These are phyloP conservation scores for Ilex asprella DNA, from an alignment of 257 asterid genomes.

Conservation along the genomic window DNA sequence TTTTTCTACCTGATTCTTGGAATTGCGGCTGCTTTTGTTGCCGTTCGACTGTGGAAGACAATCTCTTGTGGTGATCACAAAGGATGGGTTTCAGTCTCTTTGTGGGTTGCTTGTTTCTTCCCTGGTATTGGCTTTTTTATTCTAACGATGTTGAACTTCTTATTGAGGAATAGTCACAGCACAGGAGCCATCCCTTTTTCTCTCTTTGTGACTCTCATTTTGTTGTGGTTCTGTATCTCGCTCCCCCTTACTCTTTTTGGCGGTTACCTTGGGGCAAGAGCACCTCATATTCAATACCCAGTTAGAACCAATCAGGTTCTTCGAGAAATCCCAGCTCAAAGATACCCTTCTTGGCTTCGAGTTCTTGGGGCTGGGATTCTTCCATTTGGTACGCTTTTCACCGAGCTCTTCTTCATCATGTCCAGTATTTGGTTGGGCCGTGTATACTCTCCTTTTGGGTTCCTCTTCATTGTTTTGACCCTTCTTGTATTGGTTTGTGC, in stretches of 20 bases:
- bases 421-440: conserved; percentile 93
- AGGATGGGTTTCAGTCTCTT: conserved; percentile 83
- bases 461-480: conserved; percentile 56
- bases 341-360: conserved; percentile 81
- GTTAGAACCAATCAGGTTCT: conserved; percentile 80
- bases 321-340: conserved; percentile 80
- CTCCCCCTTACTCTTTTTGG: conserved; percentile 80
- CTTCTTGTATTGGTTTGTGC: conserved; percentile 79
- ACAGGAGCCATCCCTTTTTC: conserved; percentile 88
- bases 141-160: conserved; percentile 58
- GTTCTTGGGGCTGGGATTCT: conserved; percentile 94
- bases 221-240: conserved; percentile 84
- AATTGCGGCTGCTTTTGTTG: conserved; percentile 73
- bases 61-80: conserved; percentile 54
- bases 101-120: conserved; percentile 84
- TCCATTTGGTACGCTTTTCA: conserved; percentile 91
- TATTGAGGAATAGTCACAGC: conserved; percentile 87
- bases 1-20: conserved; percentile 83
- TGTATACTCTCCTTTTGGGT: conserved; percentile 78
- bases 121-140: conserved; percentile 70
- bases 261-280: conserved; percentile 70
- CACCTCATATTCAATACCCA: conserved; percentile 74
- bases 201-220: conserved; percentile 50
- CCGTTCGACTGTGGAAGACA: conserved; percentile 84
- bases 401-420: conserved; percentile 90